Evolutionary conservation across 1,139 yeast genomes (phyloP).

Genomic region (Pichia sp.): DNA sequence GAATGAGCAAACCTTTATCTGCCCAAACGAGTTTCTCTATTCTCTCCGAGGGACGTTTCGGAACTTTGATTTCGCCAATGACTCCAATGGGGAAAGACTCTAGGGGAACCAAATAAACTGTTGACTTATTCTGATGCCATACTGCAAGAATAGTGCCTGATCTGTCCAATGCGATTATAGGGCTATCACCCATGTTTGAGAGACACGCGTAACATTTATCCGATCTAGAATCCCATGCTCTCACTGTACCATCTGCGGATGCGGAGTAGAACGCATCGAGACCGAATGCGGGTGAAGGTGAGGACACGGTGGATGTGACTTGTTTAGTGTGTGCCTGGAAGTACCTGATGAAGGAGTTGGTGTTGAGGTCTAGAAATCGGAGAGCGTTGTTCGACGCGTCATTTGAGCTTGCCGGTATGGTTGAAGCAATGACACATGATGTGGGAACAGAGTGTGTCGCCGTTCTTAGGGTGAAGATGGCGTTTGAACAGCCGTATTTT

Average conservation of each 20-base stretch:
- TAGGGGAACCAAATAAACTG: constrained; percentile 41
- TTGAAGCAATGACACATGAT: constrained; percentile 64
- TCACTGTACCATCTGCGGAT: constrained; percentile 71
- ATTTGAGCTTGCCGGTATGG: constrained; percentile 37
- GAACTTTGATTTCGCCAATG: constrained; percentile 12
- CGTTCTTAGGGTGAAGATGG: constrained; percentile 65
- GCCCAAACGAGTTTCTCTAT: constrained; percentile 17
- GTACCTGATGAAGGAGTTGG: constrained; percentile 76
- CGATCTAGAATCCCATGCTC: constrained; percentile 80
- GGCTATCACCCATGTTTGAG: constrained; percentile 30
- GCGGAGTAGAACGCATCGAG: constrained; percentile 39
- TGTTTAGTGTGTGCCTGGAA: constrained; percentile 80
- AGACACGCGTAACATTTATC: constrained; percentile 55
- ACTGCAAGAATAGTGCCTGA: constrained; percentile 77
- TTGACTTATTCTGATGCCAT: constrained; percentile 41
- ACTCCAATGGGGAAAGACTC: constrained; percentile 22
- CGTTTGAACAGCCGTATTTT: constrained; percentile 88
- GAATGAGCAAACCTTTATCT: constrained; percentile 7
- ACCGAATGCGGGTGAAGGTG: constrained; percentile 12
- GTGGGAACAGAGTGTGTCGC: constrained; percentile 54
- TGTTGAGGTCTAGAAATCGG: constrained; percentile 70
- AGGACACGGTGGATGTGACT: constrained; percentile 54
- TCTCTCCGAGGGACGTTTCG: background rate
- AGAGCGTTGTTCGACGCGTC: constrained; percentile 56
- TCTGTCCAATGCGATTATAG: constrained; percentile 70